Base-by-base conservation (phyloP, 2,329 filamentous ascomycete genomes). In the Fusarium sp. region DNA sequence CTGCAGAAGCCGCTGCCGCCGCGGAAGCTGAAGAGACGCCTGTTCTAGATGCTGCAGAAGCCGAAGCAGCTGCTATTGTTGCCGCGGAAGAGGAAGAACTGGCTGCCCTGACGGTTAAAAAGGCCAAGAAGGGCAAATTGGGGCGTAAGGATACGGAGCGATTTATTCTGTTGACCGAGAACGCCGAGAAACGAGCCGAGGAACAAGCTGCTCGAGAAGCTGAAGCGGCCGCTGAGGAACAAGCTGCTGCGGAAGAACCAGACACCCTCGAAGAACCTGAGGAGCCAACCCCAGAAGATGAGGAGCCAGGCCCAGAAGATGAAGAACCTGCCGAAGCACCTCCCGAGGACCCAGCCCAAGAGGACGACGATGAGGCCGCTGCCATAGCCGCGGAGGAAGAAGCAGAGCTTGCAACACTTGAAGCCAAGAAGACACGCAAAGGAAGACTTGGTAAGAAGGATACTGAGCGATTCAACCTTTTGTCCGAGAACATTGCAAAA, bases 341-440 rank as follows among this genome's bases (percentile, higher is more conserved):
- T 11, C 49, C 43, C 3, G 63, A 58, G 45, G 47, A 13, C 31
- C 10, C 11, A 32, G 11, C 11, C 6, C 31, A 32, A 13, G 31
- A 58, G 4, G 53, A 54, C 26, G 59, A 58, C 6, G 53, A 54
- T 24, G 59, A 64, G 35, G 65, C 64, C 9, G 58, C 58, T 28
- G 59, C 50, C 28, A 53, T 65, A 28, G 67, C 67, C 34, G 58
- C 54, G 12, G 53, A 65, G 19, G 74, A 80, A 62, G 71, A 80
- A 56, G 70, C 72, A 10, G 77, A 82, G 54, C 71, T 81, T 11
- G 76, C 72, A 12, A 68, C 72, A 5, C 72, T 82, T 5, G 80
- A 79, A 39, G 75, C 76, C 24, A 85, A 84, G 68, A 84, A 82
- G 65, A 76, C 76, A 2, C 82, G 80, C 64, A 85, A 81, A 69